Base-by-base conservation (phyloP, 1,139 yeast species). In the Kodamaea plutei region DNA sequence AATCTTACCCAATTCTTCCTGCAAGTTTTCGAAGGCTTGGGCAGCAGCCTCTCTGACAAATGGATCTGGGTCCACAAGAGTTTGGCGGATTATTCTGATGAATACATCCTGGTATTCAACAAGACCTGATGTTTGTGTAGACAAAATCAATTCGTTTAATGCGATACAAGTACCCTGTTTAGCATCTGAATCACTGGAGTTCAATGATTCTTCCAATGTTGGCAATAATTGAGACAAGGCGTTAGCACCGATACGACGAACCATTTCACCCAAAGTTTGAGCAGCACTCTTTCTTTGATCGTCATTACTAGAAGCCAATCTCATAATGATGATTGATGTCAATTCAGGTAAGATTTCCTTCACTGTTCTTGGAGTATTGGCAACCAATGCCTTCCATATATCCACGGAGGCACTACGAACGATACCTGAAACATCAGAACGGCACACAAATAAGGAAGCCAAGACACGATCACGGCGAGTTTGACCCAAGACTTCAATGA, bases 121-220 rank as follows among this genome's bases (percentile, higher is more conserved):
- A 43, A 91, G 67, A 6, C 78, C 76, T 12, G 78, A 84, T 4
- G 64, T 58, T 11, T 77, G 69, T 3, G 95, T 76, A 0, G 95
- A 84, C 43, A 75, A 79, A 40, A 89, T 79, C 44, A 93, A 76
- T 54, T 89, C 97, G 28, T 80, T 76, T 36, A 89, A 67, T 6
- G 98, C 98, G 56, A 89, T 79, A 68, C 98, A 91, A 35, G 91
- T 87, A 66, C 99, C 98, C 63, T 89, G 95, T 54, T 84, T 85
- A 29, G 95, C 84, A 51, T 81, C 94, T 15, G 84, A 66, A 47
- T 84, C 93, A 29, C 68, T 57, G 15, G 82, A 61, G 28, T 66
- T 59, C 44, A 84, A 63, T 6, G 89, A 76, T 27, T 73, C 75
- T 44, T 84, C 82, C 48, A 91, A 68, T 6, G 95, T 84, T 25